phyloP scores from a whole-genome alignment of 768 basidiomycete genomes.

The Sarcodon aspratus region DNA sequence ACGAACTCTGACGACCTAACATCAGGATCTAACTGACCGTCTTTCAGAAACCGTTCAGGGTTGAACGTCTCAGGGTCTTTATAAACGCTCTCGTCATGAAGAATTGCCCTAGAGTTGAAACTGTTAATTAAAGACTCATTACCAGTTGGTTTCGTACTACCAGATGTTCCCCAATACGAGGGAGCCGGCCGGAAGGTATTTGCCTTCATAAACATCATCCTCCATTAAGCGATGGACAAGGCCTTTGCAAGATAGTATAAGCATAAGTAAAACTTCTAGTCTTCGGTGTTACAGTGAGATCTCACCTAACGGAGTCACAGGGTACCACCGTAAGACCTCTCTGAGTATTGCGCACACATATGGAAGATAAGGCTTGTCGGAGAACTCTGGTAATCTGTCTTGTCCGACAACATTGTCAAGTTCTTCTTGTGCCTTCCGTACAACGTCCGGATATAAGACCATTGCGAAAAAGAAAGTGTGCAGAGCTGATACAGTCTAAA shows the following conservation, averaged over 20 bases:
- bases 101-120: constrained; percentile 1
- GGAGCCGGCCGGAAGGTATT: constrained; percentile 52
- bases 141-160: constrained; percentile 1
- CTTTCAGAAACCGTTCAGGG: constrained; percentile 3
- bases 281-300: background rate
- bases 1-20: constrained; percentile 2
- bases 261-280: background rate
- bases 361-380: constrained; percentile 9
- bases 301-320: constrained; percentile 9
- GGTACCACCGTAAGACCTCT: constrained; percentile 14
- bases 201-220: constrained; percentile 50
- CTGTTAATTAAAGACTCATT: background rate
- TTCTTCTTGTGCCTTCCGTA: constrained; percentile 13
- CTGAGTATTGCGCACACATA: constrained; percentile 13
- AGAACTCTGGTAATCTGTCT: constrained; percentile 8
- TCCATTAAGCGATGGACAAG: constrained; percentile 56
- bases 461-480: constrained; percentile 9
- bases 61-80: constrained; percentile 2
- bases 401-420: constrained; percentile 11
- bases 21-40: constrained; percentile 1
- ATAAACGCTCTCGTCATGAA: constrained; percentile 1
- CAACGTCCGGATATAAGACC: constrained; percentile 11
- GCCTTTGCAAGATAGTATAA: constrained; percentile 20
- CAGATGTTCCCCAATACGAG: constrained; percentile 26
- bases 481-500: constrained; percentile 6